Conservation (phyloP, 2,329 filamentous ascomycete species). For the Moelleriella libera region DNA sequence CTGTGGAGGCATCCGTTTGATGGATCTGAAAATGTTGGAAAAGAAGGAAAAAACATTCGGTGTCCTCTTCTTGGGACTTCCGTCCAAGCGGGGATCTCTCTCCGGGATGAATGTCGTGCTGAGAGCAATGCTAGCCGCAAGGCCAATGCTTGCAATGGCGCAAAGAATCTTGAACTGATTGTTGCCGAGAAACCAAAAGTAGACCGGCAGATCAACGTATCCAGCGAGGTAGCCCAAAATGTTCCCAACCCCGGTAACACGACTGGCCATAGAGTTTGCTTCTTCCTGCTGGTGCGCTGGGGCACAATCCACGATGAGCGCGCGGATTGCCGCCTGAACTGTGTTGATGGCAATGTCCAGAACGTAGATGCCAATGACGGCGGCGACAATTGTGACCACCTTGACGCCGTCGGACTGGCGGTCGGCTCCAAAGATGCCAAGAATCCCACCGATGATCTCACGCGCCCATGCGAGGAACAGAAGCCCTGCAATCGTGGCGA, state of each 20-base stretch:
- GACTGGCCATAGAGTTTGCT: constrained; percentile 88
- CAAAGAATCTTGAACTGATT: constrained; percentile 91
- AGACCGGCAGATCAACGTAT: constrained; percentile 62
- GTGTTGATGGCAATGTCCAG: constrained; percentile 94
- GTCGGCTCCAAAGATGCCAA: constrained; percentile 58
- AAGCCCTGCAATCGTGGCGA: constrained; percentile 52
- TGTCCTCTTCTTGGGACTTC: constrained; percentile 41
- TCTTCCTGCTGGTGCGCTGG: constrained; percentile 87
- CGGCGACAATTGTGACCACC: constrained; percentile 56
- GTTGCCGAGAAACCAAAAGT: constrained; percentile 67
- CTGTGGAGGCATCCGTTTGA: constrained; percentile 66
- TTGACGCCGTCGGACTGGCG: constrained; percentile 50
- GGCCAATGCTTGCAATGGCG: constrained; percentile 63
- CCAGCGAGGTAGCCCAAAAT: constrained; percentile 83
- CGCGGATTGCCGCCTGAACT: constrained; percentile 83
- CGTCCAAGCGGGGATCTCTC: constrained; percentile 64
- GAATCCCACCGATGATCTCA: constrained; percentile 54
- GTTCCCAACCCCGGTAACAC: constrained; percentile 75
- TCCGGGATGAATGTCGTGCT: constrained; percentile 61
- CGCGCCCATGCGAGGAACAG: constrained; percentile 61
- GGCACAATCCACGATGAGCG: constrained; percentile 86
- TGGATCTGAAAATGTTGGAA: constrained; percentile 58
- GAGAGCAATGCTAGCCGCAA: constrained; percentile 54
- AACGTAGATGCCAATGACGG: constrained; percentile 76
- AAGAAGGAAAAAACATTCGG: constrained; percentile 69